A percentile compares a stretch with the other conserved stretches of the same genome.
These are phyloP conservation scores for Cynara cardunculus DNA, from an alignment of 129 eudicot species.

Conservation along the genomic window DNA sequence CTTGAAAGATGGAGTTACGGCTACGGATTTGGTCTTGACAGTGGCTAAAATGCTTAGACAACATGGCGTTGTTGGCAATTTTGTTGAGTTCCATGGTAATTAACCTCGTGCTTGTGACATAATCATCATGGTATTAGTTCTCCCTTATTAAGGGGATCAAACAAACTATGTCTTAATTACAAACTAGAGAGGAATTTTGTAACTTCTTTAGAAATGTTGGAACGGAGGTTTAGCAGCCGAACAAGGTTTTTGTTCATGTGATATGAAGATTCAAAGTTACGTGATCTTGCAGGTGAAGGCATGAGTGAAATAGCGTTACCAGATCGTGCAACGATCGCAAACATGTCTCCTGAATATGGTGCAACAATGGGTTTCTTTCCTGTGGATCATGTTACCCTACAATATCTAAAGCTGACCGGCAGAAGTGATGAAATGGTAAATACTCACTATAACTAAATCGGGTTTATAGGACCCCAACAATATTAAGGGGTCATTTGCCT, in stretches of 20 bases:
- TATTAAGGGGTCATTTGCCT: too few relatives aligned
- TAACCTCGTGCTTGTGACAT: background rate
- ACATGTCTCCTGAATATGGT: conserved; percentile 34
- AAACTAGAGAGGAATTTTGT: background rate
- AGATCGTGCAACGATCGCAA: conserved; percentile 32
- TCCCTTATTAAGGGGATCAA: background rate
- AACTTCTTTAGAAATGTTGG: background rate
- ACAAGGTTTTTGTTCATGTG: background rate
- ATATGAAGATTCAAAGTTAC: background rate
- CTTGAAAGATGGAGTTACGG: conserved; percentile 19
- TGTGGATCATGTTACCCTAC: conserved; percentile 24
- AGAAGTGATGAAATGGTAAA: conserved; percentile 26
- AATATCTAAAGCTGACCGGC: conserved; percentile 27
- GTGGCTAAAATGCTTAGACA: conserved; percentile 27
- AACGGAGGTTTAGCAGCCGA: background rate
- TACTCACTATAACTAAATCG: background rate
- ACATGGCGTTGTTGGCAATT: conserved; percentile 28
- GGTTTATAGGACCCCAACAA: too few relatives aligned
- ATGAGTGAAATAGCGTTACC: conserved; percentile 30
- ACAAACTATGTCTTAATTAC: background rate
- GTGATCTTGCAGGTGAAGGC: conserved; percentile 3
- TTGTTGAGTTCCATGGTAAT: conserved; percentile 21
- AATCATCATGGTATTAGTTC: background rate
- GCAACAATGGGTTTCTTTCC: conserved; percentile 34
- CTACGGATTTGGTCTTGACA: conserved; percentile 26